Base-by-base conservation (phyloP, 1,139 yeast genomes). In the Yamadazyma songkhlaensis region DNA sequence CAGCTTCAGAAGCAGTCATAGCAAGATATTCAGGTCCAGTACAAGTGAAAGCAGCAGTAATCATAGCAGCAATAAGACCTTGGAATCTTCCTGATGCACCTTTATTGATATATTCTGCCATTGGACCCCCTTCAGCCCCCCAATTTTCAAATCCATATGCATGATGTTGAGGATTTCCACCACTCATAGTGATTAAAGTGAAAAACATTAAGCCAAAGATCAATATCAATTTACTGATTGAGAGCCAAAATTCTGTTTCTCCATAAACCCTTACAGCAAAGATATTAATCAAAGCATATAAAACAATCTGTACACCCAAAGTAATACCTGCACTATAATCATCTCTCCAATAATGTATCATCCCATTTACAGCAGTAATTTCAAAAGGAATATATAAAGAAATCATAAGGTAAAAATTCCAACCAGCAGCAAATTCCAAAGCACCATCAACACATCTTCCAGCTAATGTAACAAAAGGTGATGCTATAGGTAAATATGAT, bases 1-100 rank as follows among this genome's bases (percentile, higher is more conserved):
- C 63, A 3, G 87, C 81, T 57, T 86, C 95, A 42, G 90, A 90
- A 2, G 94, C 92, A 35, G 80, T 75, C 86, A 84, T 81, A 1
- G 89, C 74, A 43, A 86, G 77, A 51, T 84, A 84, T 56, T 86
- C 95, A 3, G 94, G 90, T 3, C 94, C 95, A 7, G 87, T 88
- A 47, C 84, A 76, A 6, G 89, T 79, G 57, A 81, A 84, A 12
- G 77, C 67, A 13, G 84, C 83, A 32, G 72, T 69, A 32, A 72
- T 71, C 34, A 84, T 52, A 44, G 85, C 79, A 2, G 78, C 75
- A 42, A 83, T 58, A 48, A 82, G 81, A 0, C 89, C 95, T 49
- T 79, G 78, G 51, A 84, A 84, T 45, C 79, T 64, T 14, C 95
- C 95, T 3, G 72, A 49, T 3, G 60, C 48, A 0, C 92, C 92